These are phyloP conservation scores for Cinnamomum chago DNA, from an alignment of 164 flowering plant species.

Conservation along the genomic window DNA sequence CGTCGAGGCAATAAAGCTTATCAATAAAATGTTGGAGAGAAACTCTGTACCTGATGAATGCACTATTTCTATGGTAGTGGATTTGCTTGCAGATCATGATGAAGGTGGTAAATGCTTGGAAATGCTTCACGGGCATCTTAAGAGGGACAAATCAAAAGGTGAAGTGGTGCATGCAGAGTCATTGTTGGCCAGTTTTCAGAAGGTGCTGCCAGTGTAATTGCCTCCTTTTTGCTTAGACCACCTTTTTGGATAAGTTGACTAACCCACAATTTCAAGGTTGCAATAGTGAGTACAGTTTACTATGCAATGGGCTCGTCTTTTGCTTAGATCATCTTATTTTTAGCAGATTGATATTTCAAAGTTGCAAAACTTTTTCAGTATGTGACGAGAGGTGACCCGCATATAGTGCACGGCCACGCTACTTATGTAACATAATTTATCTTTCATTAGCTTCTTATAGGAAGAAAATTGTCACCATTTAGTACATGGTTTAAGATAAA, in stretches of 20 bases:
- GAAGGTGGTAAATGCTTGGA: neutral
- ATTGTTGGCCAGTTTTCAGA: neutral
- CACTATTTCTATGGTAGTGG: conserved; percentile 2
- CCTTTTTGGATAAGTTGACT: too few relatives aligned
- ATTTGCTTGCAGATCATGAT: neutral
- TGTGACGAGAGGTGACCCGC: neutral
- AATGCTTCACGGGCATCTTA: neutral
- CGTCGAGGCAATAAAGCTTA: conserved; percentile 6
- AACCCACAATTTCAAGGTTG: neutral
- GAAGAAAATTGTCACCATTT: neutral
- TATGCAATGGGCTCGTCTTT: neutral
- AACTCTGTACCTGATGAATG: neutral
- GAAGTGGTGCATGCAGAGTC: neutral
- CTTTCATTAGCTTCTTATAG: neutral
- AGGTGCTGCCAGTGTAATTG: neutral
- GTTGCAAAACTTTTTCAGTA: too few relatives aligned
- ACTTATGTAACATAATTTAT: neutral
- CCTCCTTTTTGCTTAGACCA: neutral
- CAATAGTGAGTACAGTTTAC: neutral
- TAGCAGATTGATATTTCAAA: too few relatives aligned
- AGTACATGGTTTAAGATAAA: too few relatives aligned
- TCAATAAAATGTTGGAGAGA: conserved; percentile 2
- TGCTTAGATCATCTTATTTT: too few relatives aligned
- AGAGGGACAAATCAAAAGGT: neutral
- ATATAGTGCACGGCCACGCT: neutral